Evolutionary conservation across 495 filamentous ascomycete genomes (phyloP).

Genomic region (Hypoxylon fragiforme): DNA sequence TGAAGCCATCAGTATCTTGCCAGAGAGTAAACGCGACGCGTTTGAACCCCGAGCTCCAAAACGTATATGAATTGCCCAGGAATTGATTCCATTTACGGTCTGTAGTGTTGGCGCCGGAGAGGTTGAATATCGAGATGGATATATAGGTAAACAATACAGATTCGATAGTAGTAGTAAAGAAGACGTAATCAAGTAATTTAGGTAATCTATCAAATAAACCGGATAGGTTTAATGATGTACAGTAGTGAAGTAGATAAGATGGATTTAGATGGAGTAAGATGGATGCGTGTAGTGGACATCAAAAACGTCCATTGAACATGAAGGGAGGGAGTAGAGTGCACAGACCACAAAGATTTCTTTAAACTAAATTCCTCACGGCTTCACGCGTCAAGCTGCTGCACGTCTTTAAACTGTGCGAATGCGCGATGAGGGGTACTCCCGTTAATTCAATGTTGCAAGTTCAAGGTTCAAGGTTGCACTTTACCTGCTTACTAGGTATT

Average conservation of each 20-base stretch:
- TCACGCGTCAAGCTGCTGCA: slow-evolving; percentile 20
- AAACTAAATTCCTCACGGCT: slow-evolving; percentile 8
- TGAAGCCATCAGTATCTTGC: slow-evolving; percentile 37
- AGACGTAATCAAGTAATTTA: too few species aligned
- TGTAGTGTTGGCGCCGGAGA: too few species aligned
- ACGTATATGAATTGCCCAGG: slow-evolving; percentile 37
- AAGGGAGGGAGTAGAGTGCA: slow-evolving; percentile 2
- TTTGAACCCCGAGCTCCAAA: slow-evolving; percentile 34
- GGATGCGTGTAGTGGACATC: too few species aligned
- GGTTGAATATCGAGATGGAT: slow-evolving; percentile 28
- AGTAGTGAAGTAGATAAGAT: background rate
- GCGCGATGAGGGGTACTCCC: slow-evolving; percentile 31
- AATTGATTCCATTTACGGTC: slow-evolving; percentile 30
- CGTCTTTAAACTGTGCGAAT: too few species aligned
- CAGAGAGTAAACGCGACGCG: slow-evolving; percentile 44
- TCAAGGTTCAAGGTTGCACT: too few species aligned
- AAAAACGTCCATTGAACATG: too few species aligned
- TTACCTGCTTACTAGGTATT: too few species aligned
- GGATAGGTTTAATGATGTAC: background rate
- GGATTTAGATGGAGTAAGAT: too few species aligned
- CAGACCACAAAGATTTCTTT: slow-evolving; percentile 5
- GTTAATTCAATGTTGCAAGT: too few species aligned
- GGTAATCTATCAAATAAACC: background rate
- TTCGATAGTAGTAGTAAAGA: background rate
- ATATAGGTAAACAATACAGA: background rate